Evolutionary conservation across 2,329 filamentous ascomycete species (phyloP), one percentile per base, ranked within the genome.

Genomic region (Plenodomus lindquistii): DNA sequence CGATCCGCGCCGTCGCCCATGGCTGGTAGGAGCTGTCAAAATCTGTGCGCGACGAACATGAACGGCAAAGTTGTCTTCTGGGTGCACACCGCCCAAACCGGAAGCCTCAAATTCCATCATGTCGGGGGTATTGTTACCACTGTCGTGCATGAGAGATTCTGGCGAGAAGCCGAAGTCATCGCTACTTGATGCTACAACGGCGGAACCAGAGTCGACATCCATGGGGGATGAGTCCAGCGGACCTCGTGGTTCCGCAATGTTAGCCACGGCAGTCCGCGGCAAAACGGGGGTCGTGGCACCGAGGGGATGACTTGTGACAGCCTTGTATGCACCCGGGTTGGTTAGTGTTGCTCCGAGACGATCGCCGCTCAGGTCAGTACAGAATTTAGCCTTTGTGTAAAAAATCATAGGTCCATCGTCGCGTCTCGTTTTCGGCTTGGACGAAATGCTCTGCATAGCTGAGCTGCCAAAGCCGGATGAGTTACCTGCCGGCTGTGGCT

Each of bases 401-500:
- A 92, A 95, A 16, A 93, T 91, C 57, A 95, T 87, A 1, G 88
- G 85, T 8, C 89, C 90, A 49, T 88, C 84, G 11, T 84, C 79
- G 0, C 77, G 80, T 20, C 81, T 80, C 67, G 81, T 83, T 55
- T 74, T 79, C 67, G 81, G 83, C 55, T 74, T 79, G 1, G 69
- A 65, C 1, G 54, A 73, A 27, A 77, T 62, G 63, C 78, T 69
- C 63, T 73, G 47, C 71, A 79, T 39, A 65, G 77, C 55, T 66
- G 81, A 55, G 75, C 82, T 61, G 4, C 69, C 70, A 57, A 78
- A 69, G 0, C 70, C 72, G 1, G 75, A 76, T 1, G 75, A 77
- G 37, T 73, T 71, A 3, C 62, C 69, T 5, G 55, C 46, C 21
- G 60, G 57, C 6, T 65, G 63, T 4, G 62, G 59, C 44, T 50